Conservation (phyloP, 2,329 filamentous ascomycete species). For the Venturia effusa region DNA sequence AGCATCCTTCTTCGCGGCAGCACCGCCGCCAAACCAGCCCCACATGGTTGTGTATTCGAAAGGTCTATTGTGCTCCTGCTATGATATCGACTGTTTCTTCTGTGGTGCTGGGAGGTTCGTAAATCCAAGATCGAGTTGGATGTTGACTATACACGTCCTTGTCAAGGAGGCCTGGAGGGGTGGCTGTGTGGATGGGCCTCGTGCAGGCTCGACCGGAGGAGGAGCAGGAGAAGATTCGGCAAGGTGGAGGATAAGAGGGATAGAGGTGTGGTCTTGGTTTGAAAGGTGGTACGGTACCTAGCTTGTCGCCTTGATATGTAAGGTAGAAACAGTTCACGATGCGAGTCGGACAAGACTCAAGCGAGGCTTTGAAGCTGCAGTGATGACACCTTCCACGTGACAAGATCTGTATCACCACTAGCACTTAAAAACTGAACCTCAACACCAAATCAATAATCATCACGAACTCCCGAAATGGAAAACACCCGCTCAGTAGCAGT, state of each 20-base stretch:
- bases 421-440: neutral
- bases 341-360: neutral
- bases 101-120: neutral
- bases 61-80: neutral
- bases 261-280: neutral
- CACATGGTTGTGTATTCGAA: slow-evolving; percentile 4
- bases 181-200: neutral
- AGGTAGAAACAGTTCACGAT: neutral
- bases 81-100: neutral
- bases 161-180: neutral
- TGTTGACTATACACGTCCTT: neutral
- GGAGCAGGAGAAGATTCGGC: neutral
- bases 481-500: neutral
- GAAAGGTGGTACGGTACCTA: neutral
- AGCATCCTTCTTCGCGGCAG: slow-evolving; percentile 80
- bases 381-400: slow-evolving; percentile 1
- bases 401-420: neutral
- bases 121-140: neutral
- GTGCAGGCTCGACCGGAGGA: neutral
- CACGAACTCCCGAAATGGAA: slow-evolving; percentile 20
- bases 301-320: neutral
- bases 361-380: neutral
- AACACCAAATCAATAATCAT: slow-evolving; percentile 7
- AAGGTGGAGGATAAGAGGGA: neutral
- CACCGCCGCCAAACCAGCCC: slow-evolving; percentile 83